Evolutionary conservation across 106 monocot species (phyloP), one percentile per base, ranked within the genome.

Genomic region (Hemerocallis citrina): DNA sequence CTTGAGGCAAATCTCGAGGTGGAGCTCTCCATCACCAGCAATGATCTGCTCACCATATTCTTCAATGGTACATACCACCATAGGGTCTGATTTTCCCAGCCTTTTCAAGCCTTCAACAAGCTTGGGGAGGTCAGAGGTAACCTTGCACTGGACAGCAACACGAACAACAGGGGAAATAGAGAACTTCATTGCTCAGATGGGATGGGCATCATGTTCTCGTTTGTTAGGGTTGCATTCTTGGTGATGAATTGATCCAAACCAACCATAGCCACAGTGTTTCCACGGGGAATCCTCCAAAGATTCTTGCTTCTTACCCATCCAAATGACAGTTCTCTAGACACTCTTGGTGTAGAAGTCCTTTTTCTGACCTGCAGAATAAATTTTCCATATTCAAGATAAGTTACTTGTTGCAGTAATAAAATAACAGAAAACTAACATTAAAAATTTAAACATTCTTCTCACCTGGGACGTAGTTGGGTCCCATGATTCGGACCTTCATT

Each of bases 271-370:
- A 71, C 62, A 0, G 71, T 71, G 71, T 71, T 71, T 28, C 71
- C 71, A 34, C 71, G 62, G 0, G 71, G 62, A 48, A 44, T 71
- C 71, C 60, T 71, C 71, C 1, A 71, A 61, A 13, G 71, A 71
- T 21, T 71, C 71, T 38, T 71, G 62, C 23, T 16, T 71, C 71
- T 71, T 71, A 7, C 71, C 70, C 71, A 71, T 71, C 71, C 71
- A 71, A 37, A 71, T 71, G 21, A 71, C 71, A 8, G 71, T 71
- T 43, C 71, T 52, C 21, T 71, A 57, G 6, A 72, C 72, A 0
- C 64, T 72, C 47, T 72, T 72, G 1, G 39, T 39, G 13, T 72
- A 72, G 29, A 71, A 4, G 11, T 71, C 71, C 52, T n/a, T n/a
- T n/a, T n/a, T n/a, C n/a, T n/a, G n/a, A n/a, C n/a, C n/a, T n/a